Evolutionary conservation across 495 filamentous ascomycete genomes (phyloP).

Genomic region (Barbatosphaeria neglecta): DNA sequence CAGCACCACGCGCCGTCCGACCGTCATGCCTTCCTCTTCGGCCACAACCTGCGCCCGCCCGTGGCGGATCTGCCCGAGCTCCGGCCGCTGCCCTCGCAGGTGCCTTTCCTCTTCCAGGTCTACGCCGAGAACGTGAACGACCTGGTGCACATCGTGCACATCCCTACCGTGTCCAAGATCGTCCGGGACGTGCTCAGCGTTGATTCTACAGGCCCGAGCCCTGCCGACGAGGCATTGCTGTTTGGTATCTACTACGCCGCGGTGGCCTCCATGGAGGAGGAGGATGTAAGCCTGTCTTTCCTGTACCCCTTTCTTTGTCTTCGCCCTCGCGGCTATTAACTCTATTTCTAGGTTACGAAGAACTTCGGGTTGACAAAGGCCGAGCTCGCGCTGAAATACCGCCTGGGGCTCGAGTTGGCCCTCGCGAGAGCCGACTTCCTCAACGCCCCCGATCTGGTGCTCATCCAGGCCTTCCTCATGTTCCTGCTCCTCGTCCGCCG

Average conservation of each 20-base stretch:
- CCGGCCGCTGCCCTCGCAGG: constrained; percentile 40
- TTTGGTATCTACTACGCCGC: constrained; percentile 52
- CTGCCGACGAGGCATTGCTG: constrained; percentile 43
- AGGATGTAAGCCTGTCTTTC: constrained; percentile 28
- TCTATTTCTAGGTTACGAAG: constrained; percentile 20
- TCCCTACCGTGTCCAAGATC: constrained; percentile 39
- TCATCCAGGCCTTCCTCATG: constrained; percentile 38
- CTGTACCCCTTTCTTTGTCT: not conserved
- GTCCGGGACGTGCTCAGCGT: constrained; percentile 23
- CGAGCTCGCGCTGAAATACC: constrained; percentile 40
- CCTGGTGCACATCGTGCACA: constrained; percentile 36
- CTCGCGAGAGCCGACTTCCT: constrained; percentile 46
- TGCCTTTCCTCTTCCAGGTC: constrained; percentile 37
- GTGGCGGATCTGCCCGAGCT: constrained; percentile 27
- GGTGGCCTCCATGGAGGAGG: constrained; percentile 44
- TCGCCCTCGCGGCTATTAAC: too few relatives aligned
- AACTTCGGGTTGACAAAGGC: constrained; percentile 40
- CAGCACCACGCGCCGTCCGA: constrained; percentile 30
- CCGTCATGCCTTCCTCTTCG: constrained; percentile 44
- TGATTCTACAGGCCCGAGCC: constrained; percentile 20
- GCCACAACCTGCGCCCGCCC: constrained; percentile 25
- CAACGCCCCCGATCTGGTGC: constrained; percentile 20
- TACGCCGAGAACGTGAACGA: constrained; percentile 45
- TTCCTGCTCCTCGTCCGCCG: constrained; percentile 37
- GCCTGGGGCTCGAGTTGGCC: constrained; percentile 41